A percentile compares a stretch with the other conserved stretches of the same genome.
Evolutionary conservation across 2,329 filamentous ascomycete species (phyloP).

Genomic region (Talaromyces pinophilus): DNA sequence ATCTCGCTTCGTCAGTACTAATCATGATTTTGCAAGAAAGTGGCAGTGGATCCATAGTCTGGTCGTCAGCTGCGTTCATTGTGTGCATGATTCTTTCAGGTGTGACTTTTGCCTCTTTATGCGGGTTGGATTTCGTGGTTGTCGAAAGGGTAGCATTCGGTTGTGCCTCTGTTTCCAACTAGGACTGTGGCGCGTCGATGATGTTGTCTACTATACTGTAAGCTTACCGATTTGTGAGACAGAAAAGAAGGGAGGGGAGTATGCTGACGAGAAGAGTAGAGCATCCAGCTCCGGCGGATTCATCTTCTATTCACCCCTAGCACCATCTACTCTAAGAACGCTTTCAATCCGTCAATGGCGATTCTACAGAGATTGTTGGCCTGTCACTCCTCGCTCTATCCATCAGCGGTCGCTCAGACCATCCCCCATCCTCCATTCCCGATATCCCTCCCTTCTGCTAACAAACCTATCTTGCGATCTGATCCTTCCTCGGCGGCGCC

Average conservation of each 20-base stretch:
- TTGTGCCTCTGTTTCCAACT: background rate
- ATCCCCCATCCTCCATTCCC: too few species aligned
- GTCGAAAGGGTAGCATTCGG: background rate
- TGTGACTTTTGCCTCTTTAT: background rate
- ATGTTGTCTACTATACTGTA: conserved; percentile 9
- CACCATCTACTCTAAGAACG: too few species aligned
- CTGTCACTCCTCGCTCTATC: background rate
- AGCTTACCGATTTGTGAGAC: too few species aligned
- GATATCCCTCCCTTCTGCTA: too few species aligned
- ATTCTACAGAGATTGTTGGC: too few species aligned
- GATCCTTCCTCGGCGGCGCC: background rate
- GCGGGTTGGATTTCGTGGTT: background rate
- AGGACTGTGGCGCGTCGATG: conserved; percentile 1
- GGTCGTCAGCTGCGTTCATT: conserved; percentile 6
- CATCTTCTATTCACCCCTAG: too few species aligned
- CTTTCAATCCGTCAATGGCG: too few species aligned
- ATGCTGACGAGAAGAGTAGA: too few species aligned
- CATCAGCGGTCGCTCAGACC: background rate
- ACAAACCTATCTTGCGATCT: background rate
- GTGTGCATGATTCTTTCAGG: background rate
- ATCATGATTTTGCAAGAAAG: conserved; percentile 5
- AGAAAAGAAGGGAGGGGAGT: too few species aligned
- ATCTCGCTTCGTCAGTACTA: conserved; percentile 21
- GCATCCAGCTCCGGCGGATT: too few species aligned
- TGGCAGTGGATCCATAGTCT: background rate